Evolutionary conservation across 2,329 filamentous ascomycete species (phyloP).

Genomic region (Tolypocladium ovalisporum): DNA sequence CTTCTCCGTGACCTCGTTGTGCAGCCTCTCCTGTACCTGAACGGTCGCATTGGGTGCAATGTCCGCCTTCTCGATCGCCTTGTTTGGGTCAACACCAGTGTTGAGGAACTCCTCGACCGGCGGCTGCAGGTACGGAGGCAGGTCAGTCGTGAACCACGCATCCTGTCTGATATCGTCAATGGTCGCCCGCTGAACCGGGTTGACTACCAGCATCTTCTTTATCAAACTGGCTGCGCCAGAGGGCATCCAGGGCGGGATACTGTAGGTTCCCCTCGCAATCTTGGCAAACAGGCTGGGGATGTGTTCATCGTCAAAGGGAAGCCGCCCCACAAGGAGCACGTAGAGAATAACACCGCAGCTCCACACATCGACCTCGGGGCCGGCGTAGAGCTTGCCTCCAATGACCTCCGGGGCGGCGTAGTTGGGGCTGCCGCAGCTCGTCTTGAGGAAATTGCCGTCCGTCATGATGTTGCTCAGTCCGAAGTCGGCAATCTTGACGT

Average conservation of each 20-base stretch:
- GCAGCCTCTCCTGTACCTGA: constrained; percentile 77
- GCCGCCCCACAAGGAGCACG: constrained; percentile 66
- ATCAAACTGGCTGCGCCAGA: constrained; percentile 73
- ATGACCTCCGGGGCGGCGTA: constrained; percentile 98
- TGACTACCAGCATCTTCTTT: constrained; percentile 88
- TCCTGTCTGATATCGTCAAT: constrained; percentile 89
- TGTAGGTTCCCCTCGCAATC: constrained; percentile 89
- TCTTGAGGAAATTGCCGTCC: constrained; percentile 97
- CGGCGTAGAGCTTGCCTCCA: constrained; percentile 92
- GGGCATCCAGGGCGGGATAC: constrained; percentile 84
- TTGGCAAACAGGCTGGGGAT: constrained; percentile 97
- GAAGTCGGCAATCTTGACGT: constrained; percentile 99
- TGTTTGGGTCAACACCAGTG: constrained; percentile 87
- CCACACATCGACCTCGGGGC: constrained; percentile 97
- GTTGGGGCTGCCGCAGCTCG: constrained; percentile 94
- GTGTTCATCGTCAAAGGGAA: constrained; percentile 97
- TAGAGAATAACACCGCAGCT: constrained; percentile 89
- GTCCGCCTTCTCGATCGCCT: constrained; percentile 73
- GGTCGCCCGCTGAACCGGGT: constrained; percentile 86
- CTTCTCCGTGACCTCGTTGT: constrained; percentile 87
- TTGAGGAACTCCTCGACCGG: constrained; percentile 88
- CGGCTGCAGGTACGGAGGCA: constrained; percentile 77
- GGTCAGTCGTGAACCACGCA: constrained; percentile 83
- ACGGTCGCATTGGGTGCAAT: constrained; percentile 70
- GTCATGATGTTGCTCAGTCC: constrained; percentile 99